Percentiles rank a stretch among this genome's conserved stretches.
Conservation (phyloP, 2,329 filamentous ascomycete species). For the Camptophora hylomeconis region DNA sequence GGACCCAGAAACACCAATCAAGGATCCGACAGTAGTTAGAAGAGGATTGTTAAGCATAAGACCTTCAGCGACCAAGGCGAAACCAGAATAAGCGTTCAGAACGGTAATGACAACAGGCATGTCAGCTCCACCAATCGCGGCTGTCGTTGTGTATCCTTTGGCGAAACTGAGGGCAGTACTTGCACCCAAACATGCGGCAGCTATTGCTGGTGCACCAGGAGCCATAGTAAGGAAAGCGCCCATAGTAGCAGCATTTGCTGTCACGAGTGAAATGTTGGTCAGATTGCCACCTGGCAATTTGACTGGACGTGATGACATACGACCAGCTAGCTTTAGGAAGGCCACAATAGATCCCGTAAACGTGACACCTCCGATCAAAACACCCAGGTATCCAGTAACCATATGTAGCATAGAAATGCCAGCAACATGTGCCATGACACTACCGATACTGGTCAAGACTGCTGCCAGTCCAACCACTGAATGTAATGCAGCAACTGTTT, state of each 20-base stretch:
- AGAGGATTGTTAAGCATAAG: conserved; percentile 85
- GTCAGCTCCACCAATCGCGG: conserved; percentile 82
- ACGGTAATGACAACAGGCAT: conserved; percentile 91
- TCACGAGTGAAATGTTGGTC: conserved; percentile 62
- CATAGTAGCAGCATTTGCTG: conserved; percentile 70
- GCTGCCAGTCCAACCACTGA: conserved; percentile 83
- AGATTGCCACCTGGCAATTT: conserved; percentile 61
- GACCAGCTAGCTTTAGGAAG: conserved; percentile 73
- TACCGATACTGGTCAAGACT: conserved; percentile 77
- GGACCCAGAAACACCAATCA: conserved; percentile 80
- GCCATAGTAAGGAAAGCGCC: conserved; percentile 71
- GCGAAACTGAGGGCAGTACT: conserved; percentile 68
- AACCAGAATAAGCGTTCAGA: conserved; percentile 80
- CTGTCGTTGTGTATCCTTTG: conserved; percentile 77
- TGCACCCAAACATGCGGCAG: conserved; percentile 62
- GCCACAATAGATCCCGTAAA: conserved; percentile 86
- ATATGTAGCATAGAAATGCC: conserved; percentile 65
- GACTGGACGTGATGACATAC: conserved; percentile 65
- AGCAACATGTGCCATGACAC: conserved; percentile 58
- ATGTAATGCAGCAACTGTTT: conserved; percentile 79
- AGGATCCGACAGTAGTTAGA: conserved; percentile 68
- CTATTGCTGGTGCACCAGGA: conserved; percentile 64
- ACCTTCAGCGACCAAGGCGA: conserved; percentile 78
- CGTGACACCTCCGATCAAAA: conserved; percentile 75
- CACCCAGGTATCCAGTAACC: conserved; percentile 74